These are phyloP conservation scores for Acorus gramineus DNA, from an alignment of 106 monocot genomes.

Conservation along the genomic window DNA sequence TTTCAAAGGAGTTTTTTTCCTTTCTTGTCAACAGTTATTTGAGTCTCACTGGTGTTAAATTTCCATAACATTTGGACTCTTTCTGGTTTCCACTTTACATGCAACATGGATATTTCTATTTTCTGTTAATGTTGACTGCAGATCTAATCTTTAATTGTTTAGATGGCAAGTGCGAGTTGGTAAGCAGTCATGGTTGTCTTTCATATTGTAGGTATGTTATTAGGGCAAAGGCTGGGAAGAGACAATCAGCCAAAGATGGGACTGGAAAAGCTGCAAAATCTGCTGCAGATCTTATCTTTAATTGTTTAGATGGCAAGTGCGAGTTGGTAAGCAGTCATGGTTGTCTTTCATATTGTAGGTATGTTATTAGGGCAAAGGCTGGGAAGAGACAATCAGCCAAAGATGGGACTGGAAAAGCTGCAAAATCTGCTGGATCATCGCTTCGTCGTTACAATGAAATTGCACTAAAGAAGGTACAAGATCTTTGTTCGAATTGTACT, in stretches of 20 bases:
- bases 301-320: too few relatives aligned
- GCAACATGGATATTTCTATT: background rate
- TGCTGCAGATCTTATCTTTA: constrained; percentile 22
- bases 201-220: constrained; percentile 58
- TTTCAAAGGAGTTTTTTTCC: too few relatives aligned
- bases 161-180: too few relatives aligned
- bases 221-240: constrained; percentile 83
- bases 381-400: constrained; percentile 90
- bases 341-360: constrained; percentile 24
- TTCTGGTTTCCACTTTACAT: too few relatives aligned
- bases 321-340: background rate
- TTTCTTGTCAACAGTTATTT: too few relatives aligned
- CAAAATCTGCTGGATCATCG: constrained; percentile 84
- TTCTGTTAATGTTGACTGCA: background rate
- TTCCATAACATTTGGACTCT: too few relatives aligned
- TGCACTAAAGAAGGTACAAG: constrained; percentile 68
- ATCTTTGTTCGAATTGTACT: background rate
- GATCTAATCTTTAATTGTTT: too few relatives aligned
- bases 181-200: background rate
- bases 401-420: constrained; percentile 84
- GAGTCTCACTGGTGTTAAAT: too few relatives aligned
- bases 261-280: constrained; percentile 79
- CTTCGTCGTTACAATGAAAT: constrained; percentile 93
- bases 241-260: constrained; percentile 89
- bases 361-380: constrained; percentile 82